phyloP scores from a whole-genome alignment of 768 basidiomycete species.

The Cystobasidium tubakii region DNA sequence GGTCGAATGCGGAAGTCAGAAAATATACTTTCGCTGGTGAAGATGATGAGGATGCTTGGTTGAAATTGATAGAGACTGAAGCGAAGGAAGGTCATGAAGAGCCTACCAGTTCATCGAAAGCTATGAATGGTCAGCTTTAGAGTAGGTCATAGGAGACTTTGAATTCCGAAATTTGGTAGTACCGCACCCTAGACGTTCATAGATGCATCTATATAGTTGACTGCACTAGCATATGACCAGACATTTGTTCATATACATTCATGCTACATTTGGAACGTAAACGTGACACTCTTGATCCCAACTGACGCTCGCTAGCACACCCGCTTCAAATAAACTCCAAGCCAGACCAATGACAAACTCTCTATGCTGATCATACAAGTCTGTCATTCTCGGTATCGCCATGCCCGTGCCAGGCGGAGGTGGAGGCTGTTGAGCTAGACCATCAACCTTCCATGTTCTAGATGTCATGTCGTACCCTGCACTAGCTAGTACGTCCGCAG shows the following conservation, averaged over 20 bases:
- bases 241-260: not conserved
- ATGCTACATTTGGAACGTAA: conserved; percentile 47
- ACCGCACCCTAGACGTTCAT: not conserved
- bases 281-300: conserved; percentile 84
- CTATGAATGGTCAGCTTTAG: conserved; percentile 3
- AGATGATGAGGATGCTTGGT: conserved; percentile 44
- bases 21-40: conserved; percentile 44
- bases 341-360: conserved; percentile 88
- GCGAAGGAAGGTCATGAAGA: conserved; percentile 42
- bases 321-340: conserved; percentile 89
- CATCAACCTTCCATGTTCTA: conserved; percentile 61
- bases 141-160: not conserved
- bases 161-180: not conserved
- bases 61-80: conserved; percentile 42
- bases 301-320: conserved; percentile 76
- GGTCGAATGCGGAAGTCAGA: conserved; percentile 48
- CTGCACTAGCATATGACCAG: not conserved
- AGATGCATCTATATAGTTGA: not conserved
- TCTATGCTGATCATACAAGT: conserved; percentile 74
- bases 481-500: conserved; percentile 50
- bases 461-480: conserved; percentile 94
- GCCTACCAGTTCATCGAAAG: conserved; percentile 37
- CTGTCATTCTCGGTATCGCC: conserved; percentile 52
- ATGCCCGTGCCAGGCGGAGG: not conserved
- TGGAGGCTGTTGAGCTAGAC: not conserved